These are phyloP conservation scores for Boletales sp. DNA, from an alignment of 768 basidiomycete species.

Conservation along the genomic window DNA sequence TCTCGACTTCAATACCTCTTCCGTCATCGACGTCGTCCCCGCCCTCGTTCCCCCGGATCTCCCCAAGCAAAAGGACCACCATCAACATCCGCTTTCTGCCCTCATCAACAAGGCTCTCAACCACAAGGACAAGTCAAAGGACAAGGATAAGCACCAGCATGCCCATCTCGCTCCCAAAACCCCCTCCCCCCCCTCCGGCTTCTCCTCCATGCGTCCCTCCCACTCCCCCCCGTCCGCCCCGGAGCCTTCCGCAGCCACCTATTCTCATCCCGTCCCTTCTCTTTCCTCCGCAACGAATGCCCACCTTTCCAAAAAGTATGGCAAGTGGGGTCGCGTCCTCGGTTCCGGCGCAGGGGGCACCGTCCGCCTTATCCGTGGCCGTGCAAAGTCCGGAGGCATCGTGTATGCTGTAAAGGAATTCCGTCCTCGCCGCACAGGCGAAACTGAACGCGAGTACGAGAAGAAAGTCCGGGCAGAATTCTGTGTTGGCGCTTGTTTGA, in stretches of 20 bases:
- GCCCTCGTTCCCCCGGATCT: slow-evolving; percentile 18
- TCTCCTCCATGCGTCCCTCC: slow-evolving; percentile 26
- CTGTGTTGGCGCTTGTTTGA: slow-evolving; percentile 91
- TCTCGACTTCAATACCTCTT: slow-evolving; percentile 34
- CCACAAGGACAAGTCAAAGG: slow-evolving; percentile 19
- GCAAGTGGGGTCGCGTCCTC: slow-evolving; percentile 95
- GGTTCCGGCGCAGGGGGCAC: slow-evolving; percentile 99
- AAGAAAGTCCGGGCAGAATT: slow-evolving; percentile 99
- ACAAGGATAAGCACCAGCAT: slow-evolving; percentile 7
- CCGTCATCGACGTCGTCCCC: slow-evolving; percentile 30
- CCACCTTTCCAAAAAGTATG: slow-evolving; percentile 97
- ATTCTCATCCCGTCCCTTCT: slow-evolving; percentile 46
- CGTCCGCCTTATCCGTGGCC: slow-evolving; percentile 90
- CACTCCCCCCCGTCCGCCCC: slow-evolving; percentile 24
- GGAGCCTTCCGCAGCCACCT: slow-evolving; percentile 19
- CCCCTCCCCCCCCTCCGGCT: slow-evolving; percentile 31
- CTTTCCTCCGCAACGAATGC: slow-evolving; percentile 83
- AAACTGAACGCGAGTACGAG: slow-evolving; percentile 96
- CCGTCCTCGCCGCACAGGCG: slow-evolving; percentile 81
- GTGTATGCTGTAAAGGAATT: slow-evolving; percentile 99
- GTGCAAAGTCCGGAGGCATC: slow-evolving; percentile 72
- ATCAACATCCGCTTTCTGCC: slow-evolving; percentile 25
- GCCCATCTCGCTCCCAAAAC: slow-evolving; percentile 19
- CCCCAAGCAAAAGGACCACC: slow-evolving; percentile 25
- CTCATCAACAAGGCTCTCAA: slow-evolving; percentile 36